Evolutionary conservation across 345 rosid genomes (phyloP).

Genomic region (Gynandropsis gynandra): DNA sequence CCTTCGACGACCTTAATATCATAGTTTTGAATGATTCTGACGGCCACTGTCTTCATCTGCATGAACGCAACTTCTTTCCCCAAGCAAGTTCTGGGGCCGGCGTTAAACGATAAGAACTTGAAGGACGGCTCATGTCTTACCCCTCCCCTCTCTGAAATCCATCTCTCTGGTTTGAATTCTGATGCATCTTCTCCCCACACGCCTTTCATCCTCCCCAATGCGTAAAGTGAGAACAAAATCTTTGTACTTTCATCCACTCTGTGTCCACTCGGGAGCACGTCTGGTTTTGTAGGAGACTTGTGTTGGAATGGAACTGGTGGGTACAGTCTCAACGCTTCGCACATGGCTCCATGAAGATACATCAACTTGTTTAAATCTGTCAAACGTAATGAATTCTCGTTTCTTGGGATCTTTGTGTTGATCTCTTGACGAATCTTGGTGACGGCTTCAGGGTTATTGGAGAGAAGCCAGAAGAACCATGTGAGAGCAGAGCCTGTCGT

Average conservation of each 20-base stretch:
- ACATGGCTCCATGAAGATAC: slow-evolving; percentile 18
- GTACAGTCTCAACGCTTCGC: slow-evolving; percentile 21
- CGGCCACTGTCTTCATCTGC: slow-evolving; percentile 16
- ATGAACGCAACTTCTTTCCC: background rate
- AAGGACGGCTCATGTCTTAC: slow-evolving; percentile 15
- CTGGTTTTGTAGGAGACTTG: background rate
- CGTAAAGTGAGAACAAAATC: background rate
- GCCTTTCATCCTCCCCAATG: slow-evolving; percentile 26
- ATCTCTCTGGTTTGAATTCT: slow-evolving; percentile 34
- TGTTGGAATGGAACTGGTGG: slow-evolving; percentile 11
- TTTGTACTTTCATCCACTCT: background rate
- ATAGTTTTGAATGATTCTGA: slow-evolving; percentile 28
- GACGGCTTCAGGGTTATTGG: slow-evolving; percentile 28
- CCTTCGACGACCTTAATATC: slow-evolving; percentile 27
- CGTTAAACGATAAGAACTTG: slow-evolving; percentile 7
- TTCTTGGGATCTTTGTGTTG: background rate
- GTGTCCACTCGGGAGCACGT: slow-evolving; percentile 26
- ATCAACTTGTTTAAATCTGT: slow-evolving; percentile 14
- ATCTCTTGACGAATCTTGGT: slow-evolving; percentile 38
- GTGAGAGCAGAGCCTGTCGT: slow-evolving; percentile 22
- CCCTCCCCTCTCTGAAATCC: slow-evolving; percentile 23
- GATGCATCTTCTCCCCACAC: slow-evolving; percentile 33
- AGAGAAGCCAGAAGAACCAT: slow-evolving; percentile 44
- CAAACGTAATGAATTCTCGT: background rate
- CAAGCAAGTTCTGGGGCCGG: slow-evolving; percentile 14